These are phyloP conservation scores for Citropsis articulata DNA, from an alignment of 345 rosid species.

Conservation along the genomic window DNA sequence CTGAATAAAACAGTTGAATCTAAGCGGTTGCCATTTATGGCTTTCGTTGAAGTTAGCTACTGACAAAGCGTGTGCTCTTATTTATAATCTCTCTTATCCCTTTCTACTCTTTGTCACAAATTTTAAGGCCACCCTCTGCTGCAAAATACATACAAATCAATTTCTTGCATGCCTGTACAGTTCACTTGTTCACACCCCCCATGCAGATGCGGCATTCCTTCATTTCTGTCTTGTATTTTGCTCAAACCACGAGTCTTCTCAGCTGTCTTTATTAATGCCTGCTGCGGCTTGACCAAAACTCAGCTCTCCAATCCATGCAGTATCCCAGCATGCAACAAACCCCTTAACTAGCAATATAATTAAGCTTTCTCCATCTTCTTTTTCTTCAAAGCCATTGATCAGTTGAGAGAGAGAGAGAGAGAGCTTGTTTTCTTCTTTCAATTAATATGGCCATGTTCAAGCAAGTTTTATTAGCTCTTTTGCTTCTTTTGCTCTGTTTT, in stretches of 20 bases:
- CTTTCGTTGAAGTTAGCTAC: neutral
- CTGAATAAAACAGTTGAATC: constrained; percentile 36
- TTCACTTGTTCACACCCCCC: neutral
- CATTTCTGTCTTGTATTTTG: neutral
- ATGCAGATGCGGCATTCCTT: neutral
- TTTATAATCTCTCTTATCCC: constrained; percentile 14
- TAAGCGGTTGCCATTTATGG: constrained; percentile 29
- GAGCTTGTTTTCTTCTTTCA: neutral
- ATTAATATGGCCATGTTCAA: neutral
- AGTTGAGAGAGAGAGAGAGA: too few relatives aligned
- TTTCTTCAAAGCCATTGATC: neutral
- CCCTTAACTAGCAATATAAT: neutral
- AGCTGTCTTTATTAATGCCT: constrained; percentile 2
- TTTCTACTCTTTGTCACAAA: constrained; percentile 16
- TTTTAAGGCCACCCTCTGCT: constrained; percentile 21
- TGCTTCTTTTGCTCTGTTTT: constrained; percentile 26
- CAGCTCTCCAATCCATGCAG: neutral
- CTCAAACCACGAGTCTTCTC: neutral
- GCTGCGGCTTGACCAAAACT: neutral
- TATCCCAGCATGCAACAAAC: neutral
- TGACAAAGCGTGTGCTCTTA: neutral
- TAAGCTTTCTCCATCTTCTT: neutral
- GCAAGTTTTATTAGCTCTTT: constrained; percentile 16
- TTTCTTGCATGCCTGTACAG: constrained; percentile 16
- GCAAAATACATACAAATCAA: neutral